Base-by-base conservation (phyloP, 2,329 filamentous ascomycete species). In the Arthrobotrys sphaeroides region DNA sequence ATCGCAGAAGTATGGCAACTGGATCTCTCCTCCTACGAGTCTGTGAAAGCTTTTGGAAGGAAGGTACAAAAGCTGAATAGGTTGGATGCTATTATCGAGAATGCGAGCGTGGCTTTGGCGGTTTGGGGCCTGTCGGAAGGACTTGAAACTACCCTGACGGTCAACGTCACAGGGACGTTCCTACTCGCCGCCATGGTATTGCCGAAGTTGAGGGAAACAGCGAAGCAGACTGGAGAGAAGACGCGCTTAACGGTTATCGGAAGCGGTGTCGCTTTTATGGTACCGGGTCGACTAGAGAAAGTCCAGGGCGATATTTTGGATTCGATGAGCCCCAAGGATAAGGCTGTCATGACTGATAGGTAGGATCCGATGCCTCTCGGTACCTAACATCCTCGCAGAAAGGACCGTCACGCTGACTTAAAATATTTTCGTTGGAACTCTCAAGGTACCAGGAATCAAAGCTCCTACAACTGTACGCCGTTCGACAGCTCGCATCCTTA, bases 151-250 rank as follows among this genome's bases (percentile, higher is more conserved):
- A 85, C 83, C 1, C 77, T 90, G 10, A 87, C 89, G 78, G 85
- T 88, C 77, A 89, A 89, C 78, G 83, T 85, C 0, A 81, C 89
- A 1, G 87, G 87, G 2, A 89, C 86, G 0, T 83, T 84, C 5
- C 81, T 89, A 0, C 81, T 90, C 4, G 86, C 83, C 0, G 75
- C 88, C 2, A 80, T 88, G 1, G 82, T 90, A 9, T 81, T 87
- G 1, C 85, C 85, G 0, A 84, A 84, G 59, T 80, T 81, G 24
- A 80, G 79, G 10, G 83, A 82, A 43, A 82, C 83, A 12, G 79
- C 82, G 18, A 66, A 40, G 55, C 65, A 77, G 22, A 82, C 83
- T 49, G 73, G 70, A 0, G 81, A 79, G 12, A 79, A 83, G 7
- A 82, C 82, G 0, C 55, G 31, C 16, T 26, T 78, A 3, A 80